Evolutionary conservation across 345 rosid genomes (phyloP).

Genomic region (Psidium guajava): DNA sequence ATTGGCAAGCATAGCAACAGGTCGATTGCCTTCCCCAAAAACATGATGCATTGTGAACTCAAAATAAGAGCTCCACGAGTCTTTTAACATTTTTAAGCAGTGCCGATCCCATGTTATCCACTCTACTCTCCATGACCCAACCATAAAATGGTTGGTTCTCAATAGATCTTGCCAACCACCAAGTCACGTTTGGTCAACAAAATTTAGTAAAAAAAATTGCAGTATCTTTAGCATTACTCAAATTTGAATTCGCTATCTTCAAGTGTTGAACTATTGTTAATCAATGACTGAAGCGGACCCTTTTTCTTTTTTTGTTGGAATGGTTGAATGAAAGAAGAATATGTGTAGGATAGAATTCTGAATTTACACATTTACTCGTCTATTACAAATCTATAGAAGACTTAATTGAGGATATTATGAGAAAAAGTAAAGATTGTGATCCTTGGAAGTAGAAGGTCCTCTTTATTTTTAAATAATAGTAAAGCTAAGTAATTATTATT

Average conservation of each 20-base stretch:
- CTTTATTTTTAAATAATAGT: background rate
- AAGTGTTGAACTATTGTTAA: background rate
- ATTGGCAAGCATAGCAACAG: background rate
- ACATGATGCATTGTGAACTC: too few species aligned
- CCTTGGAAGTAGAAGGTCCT: background rate
- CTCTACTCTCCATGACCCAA: background rate
- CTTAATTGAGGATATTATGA: background rate
- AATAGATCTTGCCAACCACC: background rate
- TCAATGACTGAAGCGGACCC: background rate
- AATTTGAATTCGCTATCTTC: background rate
- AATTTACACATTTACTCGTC: background rate
- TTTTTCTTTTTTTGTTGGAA: background rate
- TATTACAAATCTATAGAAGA: background rate
- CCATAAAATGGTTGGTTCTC: background rate
- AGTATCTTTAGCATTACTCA: background rate
- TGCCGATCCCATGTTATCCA: background rate
- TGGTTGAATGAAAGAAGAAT: background rate
- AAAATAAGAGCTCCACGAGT: too few species aligned
- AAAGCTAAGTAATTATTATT: background rate
- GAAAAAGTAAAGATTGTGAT: background rate
- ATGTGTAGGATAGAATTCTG: background rate
- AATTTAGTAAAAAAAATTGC: background rate
- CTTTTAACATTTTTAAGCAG: too few species aligned
- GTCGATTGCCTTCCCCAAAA: too few species aligned
- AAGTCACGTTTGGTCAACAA: background rate